Base-by-base conservation (phyloP, 176 grass and related monocot genomes). In the Poa annua region DNA sequence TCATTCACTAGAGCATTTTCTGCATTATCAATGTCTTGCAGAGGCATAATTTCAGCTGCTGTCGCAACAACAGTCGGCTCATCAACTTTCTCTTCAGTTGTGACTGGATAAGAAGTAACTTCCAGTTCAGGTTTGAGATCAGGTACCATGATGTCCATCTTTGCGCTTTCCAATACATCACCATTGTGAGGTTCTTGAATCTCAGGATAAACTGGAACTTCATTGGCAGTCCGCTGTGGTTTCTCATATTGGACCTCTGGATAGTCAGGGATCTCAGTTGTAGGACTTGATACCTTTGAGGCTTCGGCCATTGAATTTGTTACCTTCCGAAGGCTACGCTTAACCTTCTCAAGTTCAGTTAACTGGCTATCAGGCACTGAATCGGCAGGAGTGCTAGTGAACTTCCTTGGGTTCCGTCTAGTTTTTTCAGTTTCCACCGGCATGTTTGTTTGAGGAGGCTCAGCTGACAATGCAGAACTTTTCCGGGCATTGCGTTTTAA, bases 261-360 rank as follows among this genome's bases (percentile, higher is more conserved):
- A 36, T 39, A 70, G 20, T 80, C 80, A 80, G 45, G 54, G 15
- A 49, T 85, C 56, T 93, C 86, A 63, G 76, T 72, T 39, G 81
- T 21, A 21, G 89, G 81, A 80, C 52, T 90, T 74, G 89, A 81
- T 76, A 71, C 86, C 81, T 90, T 96, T 67, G 87, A 81, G 77
- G 84, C 54, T 86, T 94, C 92, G 22, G 88, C 50, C 51, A 84
- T 82, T 61, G 88, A 91, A 88, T 81, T 99, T 74, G 89, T 88
- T 78, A 99, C 89, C 86, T 94, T 99, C 89, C 97, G 90, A 74
- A 99, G 89, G 66, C 69, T 99, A 49, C 84, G 89, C 49, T 99
- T 99, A 63, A 99, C 93, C 80, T 93, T 96, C 81, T 96, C 97
- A 76, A 99, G 89, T 84, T 99, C 93, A 64, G 84, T 92, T 75